Conservation (phyloP, 345 rosid genomes). For the Triadica sebifera region DNA sequence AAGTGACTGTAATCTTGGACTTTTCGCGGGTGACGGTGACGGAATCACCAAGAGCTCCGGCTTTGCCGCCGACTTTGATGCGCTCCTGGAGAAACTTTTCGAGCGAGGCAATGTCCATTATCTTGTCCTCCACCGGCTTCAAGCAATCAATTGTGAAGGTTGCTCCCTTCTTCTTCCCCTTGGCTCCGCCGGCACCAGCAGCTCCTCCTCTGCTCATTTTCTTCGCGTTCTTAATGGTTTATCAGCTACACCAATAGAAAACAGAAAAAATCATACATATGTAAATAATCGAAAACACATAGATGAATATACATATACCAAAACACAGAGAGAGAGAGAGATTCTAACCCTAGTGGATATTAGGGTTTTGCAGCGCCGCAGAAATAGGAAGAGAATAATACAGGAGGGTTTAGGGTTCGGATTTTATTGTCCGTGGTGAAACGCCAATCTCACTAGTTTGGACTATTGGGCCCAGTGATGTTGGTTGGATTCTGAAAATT, state of each 20-base stretch:
- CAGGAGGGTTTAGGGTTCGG: not conserved
- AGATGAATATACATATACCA: not conserved
- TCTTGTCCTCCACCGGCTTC: slow-evolving; percentile 74
- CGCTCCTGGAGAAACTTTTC: slow-evolving; percentile 83
- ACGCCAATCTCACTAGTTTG: not conserved
- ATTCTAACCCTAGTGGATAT: not conserved
- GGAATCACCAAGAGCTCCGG: slow-evolving; percentile 70
- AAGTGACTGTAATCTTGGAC: slow-evolving; percentile 54
- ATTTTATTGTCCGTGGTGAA: not conserved
- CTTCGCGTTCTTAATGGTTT: not conserved
- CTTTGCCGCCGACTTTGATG: slow-evolving; percentile 83
- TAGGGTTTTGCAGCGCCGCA: slow-evolving; percentile 17
- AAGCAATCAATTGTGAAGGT: slow-evolving; percentile 57
- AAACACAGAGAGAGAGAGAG: not conserved
- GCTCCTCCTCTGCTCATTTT: slow-evolving; percentile 26
- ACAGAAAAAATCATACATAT: not conserved
- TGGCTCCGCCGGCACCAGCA: slow-evolving; percentile 17
- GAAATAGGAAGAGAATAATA: not conserved
- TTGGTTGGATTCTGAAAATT: not conserved
- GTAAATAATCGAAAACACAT: not conserved
- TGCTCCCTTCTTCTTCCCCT: slow-evolving; percentile 66
- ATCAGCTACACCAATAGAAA: not conserved
- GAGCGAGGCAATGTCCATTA: slow-evolving; percentile 74
- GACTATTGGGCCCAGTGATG: not conserved
- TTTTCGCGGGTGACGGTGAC: slow-evolving; percentile 50